A percentile compares a stretch with the other conserved stretches of the same genome.
phyloP scores from a whole-genome alignment of 306 rosid species.

The Potentilla sterilis region DNA sequence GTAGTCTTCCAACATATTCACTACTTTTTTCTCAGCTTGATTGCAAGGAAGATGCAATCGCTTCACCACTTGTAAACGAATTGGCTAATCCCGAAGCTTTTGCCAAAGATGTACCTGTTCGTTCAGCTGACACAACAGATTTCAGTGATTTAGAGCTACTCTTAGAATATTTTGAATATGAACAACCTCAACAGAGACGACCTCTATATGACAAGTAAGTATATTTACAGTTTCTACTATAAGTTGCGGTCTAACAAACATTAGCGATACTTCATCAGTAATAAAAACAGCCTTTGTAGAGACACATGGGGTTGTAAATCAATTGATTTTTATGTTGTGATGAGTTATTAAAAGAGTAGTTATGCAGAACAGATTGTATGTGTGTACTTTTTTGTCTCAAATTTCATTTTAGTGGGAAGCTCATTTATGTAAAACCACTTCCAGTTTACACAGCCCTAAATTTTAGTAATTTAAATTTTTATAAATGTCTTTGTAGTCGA shows the following conservation, averaged over 20 bases:
- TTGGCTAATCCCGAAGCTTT: constrained; percentile 26
- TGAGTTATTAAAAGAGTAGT: not conserved
- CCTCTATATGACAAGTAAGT: constrained; percentile 72
- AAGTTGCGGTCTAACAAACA: not conserved
- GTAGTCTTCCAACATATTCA: constrained; percentile 44
- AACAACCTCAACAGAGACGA: constrained; percentile 73
- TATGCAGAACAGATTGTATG: not conserved
- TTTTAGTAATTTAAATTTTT: too few relatives aligned
- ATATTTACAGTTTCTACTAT: not conserved
- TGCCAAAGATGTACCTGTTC: constrained; percentile 30
- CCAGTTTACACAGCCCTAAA: not conserved
- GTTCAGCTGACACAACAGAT: constrained; percentile 24
- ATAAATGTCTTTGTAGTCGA: not conserved
- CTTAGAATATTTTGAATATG: constrained; percentile 81
- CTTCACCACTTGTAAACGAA: constrained; percentile 23
- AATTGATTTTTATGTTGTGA: not conserved
- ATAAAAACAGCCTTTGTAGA: not conserved
- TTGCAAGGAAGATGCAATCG: constrained; percentile 26
- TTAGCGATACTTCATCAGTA: not conserved
- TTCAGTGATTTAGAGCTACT: constrained; percentile 56
- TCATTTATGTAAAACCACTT: not conserved
- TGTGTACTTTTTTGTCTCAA: not conserved
- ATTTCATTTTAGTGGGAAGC: not conserved
- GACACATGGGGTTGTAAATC: not conserved
- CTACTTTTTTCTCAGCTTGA: constrained; percentile 41